Conservation (phyloP, 306 rosid species). For the Malus sieversii region DNA sequence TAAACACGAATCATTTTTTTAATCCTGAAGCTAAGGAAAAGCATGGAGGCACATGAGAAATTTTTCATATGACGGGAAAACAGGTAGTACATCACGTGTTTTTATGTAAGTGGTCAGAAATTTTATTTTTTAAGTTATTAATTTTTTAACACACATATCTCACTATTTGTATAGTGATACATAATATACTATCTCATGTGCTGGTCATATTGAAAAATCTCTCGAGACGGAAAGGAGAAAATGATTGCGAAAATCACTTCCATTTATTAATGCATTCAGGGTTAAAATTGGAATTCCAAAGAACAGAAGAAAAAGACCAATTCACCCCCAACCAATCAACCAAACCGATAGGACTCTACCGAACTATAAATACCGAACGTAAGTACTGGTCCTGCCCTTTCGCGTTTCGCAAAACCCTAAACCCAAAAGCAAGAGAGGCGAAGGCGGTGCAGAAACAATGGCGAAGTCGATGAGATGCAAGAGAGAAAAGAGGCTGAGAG, state of each 20-base stretch:
- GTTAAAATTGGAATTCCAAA: not conserved
- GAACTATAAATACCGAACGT: not conserved
- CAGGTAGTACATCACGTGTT: no score
- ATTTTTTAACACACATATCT: no score
- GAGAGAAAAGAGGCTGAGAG: slow-evolving; percentile 83
- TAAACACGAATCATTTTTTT: no score
- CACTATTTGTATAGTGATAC: no score
- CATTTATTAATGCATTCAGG: not conserved
- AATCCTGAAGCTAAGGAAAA: no score
- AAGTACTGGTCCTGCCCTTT: no score
- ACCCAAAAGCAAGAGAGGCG: not conserved
- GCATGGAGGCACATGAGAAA: no score
- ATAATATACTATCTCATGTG: no score
- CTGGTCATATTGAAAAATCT: fast-evolving
- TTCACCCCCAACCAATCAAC: not conserved
- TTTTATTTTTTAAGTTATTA: no score
- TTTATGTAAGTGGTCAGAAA: no score
- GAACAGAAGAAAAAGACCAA: not conserved
- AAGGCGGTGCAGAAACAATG: slow-evolving; percentile 28
- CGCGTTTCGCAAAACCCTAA: slow-evolving; percentile 8
- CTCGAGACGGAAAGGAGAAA: fast-evolving
- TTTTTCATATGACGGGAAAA: no score
- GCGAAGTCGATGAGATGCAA: slow-evolving; percentile 89
- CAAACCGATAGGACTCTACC: not conserved
- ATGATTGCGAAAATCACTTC: not conserved